These are phyloP conservation scores for Penicillium concentricum DNA, from an alignment of 2,329 filamentous ascomycete species.

Conservation along the genomic window DNA sequence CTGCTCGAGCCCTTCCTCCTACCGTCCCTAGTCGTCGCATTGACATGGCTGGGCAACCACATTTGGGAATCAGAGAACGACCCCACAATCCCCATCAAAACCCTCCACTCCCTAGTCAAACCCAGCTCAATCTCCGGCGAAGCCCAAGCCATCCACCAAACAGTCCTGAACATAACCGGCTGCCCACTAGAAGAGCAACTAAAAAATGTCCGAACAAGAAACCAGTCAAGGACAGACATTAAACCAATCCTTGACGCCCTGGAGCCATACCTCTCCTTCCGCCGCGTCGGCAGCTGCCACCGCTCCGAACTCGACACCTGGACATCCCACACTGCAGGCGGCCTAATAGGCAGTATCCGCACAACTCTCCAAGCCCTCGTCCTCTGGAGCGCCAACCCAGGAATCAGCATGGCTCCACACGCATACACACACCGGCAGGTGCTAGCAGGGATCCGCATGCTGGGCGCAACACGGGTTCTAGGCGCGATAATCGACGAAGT, in stretches of 20 bases:
- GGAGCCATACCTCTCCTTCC: constrained; percentile 51
- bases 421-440: constrained; percentile 58
- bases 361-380: constrained; percentile 53
- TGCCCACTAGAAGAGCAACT: constrained; percentile 53
- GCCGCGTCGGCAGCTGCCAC: constrained; percentile 47
- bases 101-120: constrained; percentile 57
- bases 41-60: constrained; percentile 60
- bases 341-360: constrained; percentile 49
- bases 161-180: constrained; percentile 58
- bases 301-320: constrained; percentile 54
- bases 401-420: constrained; percentile 54
- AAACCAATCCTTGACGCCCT: constrained; percentile 54
- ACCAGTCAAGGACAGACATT: constrained; percentile 53
- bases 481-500: constrained; percentile 42
- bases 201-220: constrained; percentile 49
- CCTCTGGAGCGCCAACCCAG: constrained; percentile 52
- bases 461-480: constrained; percentile 42
- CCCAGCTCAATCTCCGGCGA: constrained; percentile 59
- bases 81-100: constrained; percentile 53
- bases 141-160: constrained; percentile 60
- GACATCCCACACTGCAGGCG: constrained; percentile 48
- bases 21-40: constrained; percentile 58
- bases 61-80: constrained; percentile 53
- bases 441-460: constrained; percentile 42
- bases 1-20: constrained; percentile 63